phyloP scores from a whole-genome alignment of 2,329 filamentous ascomycete species.

The Cryphonectria parasitica region DNA sequence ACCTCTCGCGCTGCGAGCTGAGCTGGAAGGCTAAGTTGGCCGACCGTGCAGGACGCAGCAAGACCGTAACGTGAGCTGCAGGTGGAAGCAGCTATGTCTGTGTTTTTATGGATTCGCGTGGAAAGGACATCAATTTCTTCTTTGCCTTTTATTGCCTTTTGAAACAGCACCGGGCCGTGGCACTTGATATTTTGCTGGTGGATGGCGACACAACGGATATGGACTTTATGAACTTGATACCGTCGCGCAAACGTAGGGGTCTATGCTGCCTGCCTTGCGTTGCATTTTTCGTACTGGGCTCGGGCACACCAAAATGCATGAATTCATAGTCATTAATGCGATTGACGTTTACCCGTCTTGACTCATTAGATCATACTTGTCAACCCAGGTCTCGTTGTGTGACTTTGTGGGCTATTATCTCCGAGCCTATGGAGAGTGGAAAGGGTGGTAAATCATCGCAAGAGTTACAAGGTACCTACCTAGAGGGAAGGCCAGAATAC shows the following conservation, averaged over 20 bases:
- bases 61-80: background rate
- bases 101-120: constrained; percentile 14
- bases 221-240: constrained; percentile 26
- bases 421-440: background rate
- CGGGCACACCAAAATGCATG: constrained; percentile 13
- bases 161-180: constrained; percentile 2
- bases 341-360: background rate
- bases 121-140: background rate
- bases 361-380: background rate
- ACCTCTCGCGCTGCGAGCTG: background rate
- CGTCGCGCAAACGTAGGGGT: constrained; percentile 19
- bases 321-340: constrained; percentile 13
- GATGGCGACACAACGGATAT: constrained; percentile 10
- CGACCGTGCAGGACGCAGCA: background rate
- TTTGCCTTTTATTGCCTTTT: constrained; percentile 13
- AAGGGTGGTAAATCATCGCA: background rate
- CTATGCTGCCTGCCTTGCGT: constrained; percentile 11
- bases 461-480: background rate
- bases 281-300: constrained; percentile 17
- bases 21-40: background rate
- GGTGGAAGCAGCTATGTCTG: background rate
- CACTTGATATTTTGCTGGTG: constrained; percentile 21
- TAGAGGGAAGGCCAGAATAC: too few relatives aligned
- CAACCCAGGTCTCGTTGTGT: too few relatives aligned
- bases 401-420: too few relatives aligned